Conservation (phyloP, 2,329 filamentous ascomycete species). For the Graphilbum fragrans region DNA sequence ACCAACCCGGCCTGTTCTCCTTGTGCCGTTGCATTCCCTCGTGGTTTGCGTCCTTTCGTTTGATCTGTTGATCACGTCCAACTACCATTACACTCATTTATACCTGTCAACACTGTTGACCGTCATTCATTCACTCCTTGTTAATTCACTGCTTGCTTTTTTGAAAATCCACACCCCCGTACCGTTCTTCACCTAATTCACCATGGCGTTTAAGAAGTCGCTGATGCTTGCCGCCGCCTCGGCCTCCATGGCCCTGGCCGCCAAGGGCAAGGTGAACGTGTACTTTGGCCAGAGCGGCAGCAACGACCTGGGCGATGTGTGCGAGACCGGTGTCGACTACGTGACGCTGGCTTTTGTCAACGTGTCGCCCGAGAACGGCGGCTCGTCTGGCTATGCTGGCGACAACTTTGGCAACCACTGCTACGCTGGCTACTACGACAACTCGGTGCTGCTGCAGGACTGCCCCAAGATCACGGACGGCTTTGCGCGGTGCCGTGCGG, state of each 20-base stretch:
- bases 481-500: slow-evolving; percentile 35
- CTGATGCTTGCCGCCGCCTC: slow-evolving; percentile 15
- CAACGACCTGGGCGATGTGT: slow-evolving; percentile 15
- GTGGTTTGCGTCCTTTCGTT: slow-evolving; percentile 13
- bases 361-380: slow-evolving; percentile 23
- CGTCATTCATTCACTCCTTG: not conserved
- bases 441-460: slow-evolving; percentile 18
- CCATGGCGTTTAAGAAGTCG: slow-evolving; percentile 12
- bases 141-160: slow-evolving; percentile 1
- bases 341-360: slow-evolving; percentile 27
- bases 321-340: slow-evolving; percentile 23
- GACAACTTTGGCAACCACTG: slow-evolving; percentile 27
- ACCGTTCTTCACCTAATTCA: no score
- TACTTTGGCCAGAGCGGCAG: slow-evolving; percentile 20
- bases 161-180: no score
- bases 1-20: slow-evolving; percentile 1
- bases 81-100: not conserved
- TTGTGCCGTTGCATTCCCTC: slow-evolving; percentile 9
- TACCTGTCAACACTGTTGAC: not conserved
- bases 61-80: slow-evolving; percentile 8
- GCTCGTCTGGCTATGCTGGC: slow-evolving; percentile 19
- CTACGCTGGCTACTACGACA: slow-evolving; percentile 16
- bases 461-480: slow-evolving; percentile 22
- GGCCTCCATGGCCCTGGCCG: slow-evolving; percentile 12
- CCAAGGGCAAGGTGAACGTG: slow-evolving; percentile 16